Base-by-base conservation (phyloP, 2,329 filamentous ascomycete genomes). In the Fusarium sublunatum region DNA sequence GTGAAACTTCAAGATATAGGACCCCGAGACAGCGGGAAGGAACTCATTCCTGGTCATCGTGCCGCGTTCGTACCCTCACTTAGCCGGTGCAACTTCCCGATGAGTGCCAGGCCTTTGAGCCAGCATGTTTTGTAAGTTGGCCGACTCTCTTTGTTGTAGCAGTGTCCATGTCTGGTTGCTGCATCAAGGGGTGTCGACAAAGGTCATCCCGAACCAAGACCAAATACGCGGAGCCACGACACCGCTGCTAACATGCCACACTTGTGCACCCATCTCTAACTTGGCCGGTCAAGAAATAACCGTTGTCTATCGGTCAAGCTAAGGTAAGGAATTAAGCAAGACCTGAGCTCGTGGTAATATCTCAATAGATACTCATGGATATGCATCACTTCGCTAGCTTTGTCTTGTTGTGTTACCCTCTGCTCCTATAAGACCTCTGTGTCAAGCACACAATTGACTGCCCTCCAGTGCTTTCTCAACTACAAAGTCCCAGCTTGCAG, bases 351-450 rank as follows among this genome's bases (percentile, higher is more conserved):
- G 24, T 40, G 39, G 47, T 41, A 32, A 29, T 51, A 47, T 53
- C 47, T 61, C 26, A 48, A 63, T 36, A 49, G 53, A 63, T 36
- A 49, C 38, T 49, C 39, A 59, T 35, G 44, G 32, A 24, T 25
- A 49, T 64, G 36, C 52, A 40, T 35, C 39, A 26, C 26, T 10
- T 55, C 42, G 26, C 34, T 53, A 38, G 46, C 45, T 59, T 49
- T 54, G 49, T 34, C 45, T 50, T 50, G 41, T 46, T 53, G 65
- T 70, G 65, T 58, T 57, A 70, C 68, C 59, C 63, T 39, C 54
- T 41, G 35, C 36, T 53, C 29, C 46, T 51, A 49, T 56, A 46
- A 44, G 38, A 26, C 29, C 38, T 42, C 43, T 35, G 26, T 47
- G 48, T 55, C 58, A 58, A 57, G 57, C 57, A 52, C 51, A 45